Percentiles rank a stretch among this genome's conserved stretches.
Evolutionary conservation across 768 basidiomycete species (phyloP).

Genomic region (Xerocomellus chrysenteron): DNA sequence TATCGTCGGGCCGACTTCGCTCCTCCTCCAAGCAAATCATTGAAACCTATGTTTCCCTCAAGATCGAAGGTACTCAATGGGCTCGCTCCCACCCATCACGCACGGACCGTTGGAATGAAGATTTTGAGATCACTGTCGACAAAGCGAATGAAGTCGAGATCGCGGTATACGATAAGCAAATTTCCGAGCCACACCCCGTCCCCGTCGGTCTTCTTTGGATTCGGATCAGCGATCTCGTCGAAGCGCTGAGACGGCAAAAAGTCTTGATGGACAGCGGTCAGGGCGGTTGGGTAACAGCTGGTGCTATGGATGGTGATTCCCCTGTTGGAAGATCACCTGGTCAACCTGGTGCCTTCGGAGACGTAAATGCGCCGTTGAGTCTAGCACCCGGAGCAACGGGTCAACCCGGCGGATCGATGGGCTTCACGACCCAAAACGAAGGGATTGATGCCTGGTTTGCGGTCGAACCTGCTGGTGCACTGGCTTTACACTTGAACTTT

Average conservation of each 20-base stretch:
- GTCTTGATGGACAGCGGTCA: constrained; percentile 83
- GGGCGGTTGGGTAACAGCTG: constrained; percentile 94
- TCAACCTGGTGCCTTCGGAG: constrained; percentile 49
- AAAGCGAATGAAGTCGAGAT: constrained; percentile 99
- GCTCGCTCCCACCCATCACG: constrained; percentile 91
- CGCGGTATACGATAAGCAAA: constrained; percentile 90
- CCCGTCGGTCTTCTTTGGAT: constrained; percentile 97
- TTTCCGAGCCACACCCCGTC: constrained; percentile 73
- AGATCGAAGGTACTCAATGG: constrained; percentile 92
- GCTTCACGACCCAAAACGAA: constrained; percentile 44
- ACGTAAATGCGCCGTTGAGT: constrained; percentile 41
- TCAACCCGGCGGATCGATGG: constrained; percentile 31
- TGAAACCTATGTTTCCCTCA: constrained; percentile 91
- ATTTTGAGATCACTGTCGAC: constrained; percentile 94
- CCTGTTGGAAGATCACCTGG: constrained; percentile 46
- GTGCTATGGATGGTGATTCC: constrained; percentile 74
- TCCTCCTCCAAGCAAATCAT: constrained; percentile 73
- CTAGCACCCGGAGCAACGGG: constrained; percentile 32
- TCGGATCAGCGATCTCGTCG: constrained; percentile 89
- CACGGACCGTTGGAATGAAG: constrained; percentile 97
- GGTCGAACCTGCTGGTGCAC: constrained; percentile 95
- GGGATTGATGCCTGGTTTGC: constrained; percentile 97
- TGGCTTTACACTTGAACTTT: constrained; percentile 87
- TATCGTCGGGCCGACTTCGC: constrained; percentile 57
- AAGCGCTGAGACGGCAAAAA: constrained; percentile 89